Evolutionary conservation across 805 yeast species (phyloP).

Genomic region (Kluyveromyces lactis): DNA sequence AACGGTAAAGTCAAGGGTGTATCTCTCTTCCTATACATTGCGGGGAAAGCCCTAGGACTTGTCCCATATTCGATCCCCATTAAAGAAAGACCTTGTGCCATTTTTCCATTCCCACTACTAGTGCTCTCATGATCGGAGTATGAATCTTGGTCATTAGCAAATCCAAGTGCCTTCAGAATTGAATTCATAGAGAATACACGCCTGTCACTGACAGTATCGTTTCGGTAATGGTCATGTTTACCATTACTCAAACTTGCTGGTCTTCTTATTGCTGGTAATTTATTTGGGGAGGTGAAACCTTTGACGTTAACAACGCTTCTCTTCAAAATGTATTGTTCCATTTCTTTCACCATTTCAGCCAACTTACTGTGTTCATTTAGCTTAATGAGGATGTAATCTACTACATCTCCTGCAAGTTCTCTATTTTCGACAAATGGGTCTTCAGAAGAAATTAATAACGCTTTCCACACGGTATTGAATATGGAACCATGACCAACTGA

Average conservation of each 20-base stretch:
- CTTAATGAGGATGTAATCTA: constrained; percentile 61
- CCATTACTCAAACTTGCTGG: constrained; percentile 6
- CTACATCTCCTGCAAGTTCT: constrained; percentile 59
- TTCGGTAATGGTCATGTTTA: neutral
- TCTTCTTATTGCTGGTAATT: constrained; percentile 7
- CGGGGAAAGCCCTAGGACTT: constrained; percentile 49
- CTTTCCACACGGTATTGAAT: constrained; percentile 82
- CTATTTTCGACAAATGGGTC: constrained; percentile 85
- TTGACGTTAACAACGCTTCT: constrained; percentile 27
- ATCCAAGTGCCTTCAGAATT: constrained; percentile 22
- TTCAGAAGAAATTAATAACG: constrained; percentile 66
- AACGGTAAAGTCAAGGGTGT: constrained; percentile 38
- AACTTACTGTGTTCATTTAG: constrained; percentile 47
- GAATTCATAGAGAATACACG: constrained; percentile 24
- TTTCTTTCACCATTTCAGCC: constrained; percentile 52
- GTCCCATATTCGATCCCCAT: constrained; percentile 30
- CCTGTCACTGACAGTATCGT: constrained; percentile 4
- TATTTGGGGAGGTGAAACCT: constrained; percentile 7
- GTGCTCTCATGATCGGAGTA: constrained; percentile 13
- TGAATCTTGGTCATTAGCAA: constrained; percentile 21
- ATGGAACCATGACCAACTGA: constrained; percentile 83
- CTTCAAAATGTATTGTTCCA: constrained; percentile 55
- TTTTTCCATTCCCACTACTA: constrained; percentile 2
- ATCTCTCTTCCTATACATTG: constrained; percentile 36
- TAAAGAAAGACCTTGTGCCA: constrained; percentile 14